A percentile compares a stretch with the other conserved stretches of the same genome.
Evolutionary conservation across 768 basidiomycete genomes (phyloP).

Genomic region (Mycena filopes): DNA sequence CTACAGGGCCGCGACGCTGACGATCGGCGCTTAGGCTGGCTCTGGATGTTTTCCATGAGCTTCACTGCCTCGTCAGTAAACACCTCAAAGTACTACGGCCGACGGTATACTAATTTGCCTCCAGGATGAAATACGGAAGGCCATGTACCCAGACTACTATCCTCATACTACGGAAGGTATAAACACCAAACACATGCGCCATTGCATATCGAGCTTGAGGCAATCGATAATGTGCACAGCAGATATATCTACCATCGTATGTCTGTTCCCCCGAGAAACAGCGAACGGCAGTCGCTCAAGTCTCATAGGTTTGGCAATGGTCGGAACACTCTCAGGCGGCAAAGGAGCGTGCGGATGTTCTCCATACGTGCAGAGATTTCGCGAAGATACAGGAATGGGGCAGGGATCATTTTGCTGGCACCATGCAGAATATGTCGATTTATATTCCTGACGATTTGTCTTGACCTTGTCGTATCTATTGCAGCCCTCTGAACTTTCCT

Average conservation of each 20-base stretch:
- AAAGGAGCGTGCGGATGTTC: constrained; percentile 35
- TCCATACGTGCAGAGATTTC: constrained; percentile 38
- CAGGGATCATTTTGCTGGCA: constrained; percentile 25
- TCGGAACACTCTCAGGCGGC: constrained; percentile 33
- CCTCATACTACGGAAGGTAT: constrained; percentile 32
- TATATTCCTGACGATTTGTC: constrained; percentile 36
- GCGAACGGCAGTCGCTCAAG: neutral
- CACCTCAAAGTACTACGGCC: neutral
- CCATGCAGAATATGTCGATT: constrained; percentile 37
- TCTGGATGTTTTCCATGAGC: constrained; percentile 38
- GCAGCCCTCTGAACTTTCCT: neutral
- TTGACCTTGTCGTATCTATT: neutral
- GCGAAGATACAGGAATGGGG: constrained; percentile 32
- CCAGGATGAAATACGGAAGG: constrained; percentile 38
- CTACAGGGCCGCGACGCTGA: too few relatives aligned
- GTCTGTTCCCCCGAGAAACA: neutral
- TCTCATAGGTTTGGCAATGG: constrained; percentile 39
- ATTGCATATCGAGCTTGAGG: constrained; percentile 38
- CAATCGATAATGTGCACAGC: constrained; percentile 39
- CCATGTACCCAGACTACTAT: constrained; percentile 37
- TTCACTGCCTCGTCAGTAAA: constrained; percentile 40
- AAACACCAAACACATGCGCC: constrained; percentile 36
- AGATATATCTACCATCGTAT: constrained; percentile 37
- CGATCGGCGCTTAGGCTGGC: too few relatives aligned
- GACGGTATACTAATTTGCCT: neutral